A percentile compares a stretch with the other conserved stretches of the same genome.
Evolutionary conservation across 495 filamentous ascomycete species (phyloP).

Genomic region (Trichoderma gamsii): DNA sequence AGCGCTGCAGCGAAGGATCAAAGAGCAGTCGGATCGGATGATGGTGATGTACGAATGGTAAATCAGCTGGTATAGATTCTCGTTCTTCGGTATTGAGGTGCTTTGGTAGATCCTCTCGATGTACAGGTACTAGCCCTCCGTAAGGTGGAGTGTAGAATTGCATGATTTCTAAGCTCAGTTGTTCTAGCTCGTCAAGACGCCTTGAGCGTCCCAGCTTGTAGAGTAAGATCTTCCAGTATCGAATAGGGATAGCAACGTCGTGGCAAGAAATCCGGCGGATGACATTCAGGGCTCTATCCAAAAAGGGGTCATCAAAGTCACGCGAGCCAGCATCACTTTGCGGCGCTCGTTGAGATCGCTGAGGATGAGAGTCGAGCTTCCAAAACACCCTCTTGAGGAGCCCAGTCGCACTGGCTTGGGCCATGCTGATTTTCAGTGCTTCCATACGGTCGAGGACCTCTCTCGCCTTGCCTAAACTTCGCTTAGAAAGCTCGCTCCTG

Average conservation of each 20-base stretch:
- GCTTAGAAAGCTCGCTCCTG: conserved; percentile 18
- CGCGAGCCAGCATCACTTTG: not conserved
- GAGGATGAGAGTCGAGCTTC: conserved; percentile 21
- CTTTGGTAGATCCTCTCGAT: conserved; percentile 27
- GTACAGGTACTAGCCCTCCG: conserved; percentile 27
- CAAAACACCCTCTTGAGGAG: conserved; percentile 23
- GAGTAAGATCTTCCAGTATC: conserved; percentile 26
- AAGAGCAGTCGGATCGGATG: conserved; percentile 33
- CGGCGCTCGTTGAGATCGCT: not conserved
- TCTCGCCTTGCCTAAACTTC: conserved; percentile 20
- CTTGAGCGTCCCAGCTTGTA: conserved; percentile 27
- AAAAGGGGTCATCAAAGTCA: not conserved
- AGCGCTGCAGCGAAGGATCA: conserved; percentile 22
- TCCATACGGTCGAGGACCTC: conserved; percentile 30
- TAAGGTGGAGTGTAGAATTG: conserved; percentile 20
- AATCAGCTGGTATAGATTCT: conserved; percentile 27
- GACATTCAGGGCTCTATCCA: conserved; percentile 11
- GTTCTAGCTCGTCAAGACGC: conserved; percentile 27
- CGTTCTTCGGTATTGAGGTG: conserved; percentile 19
- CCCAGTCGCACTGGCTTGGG: conserved; percentile 19
- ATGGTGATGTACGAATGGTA: conserved; percentile 16
- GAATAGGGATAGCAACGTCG: conserved; percentile 15
- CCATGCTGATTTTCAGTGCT: conserved; percentile 22
- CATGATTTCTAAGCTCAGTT: conserved; percentile 25
- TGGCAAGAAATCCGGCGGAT: conserved; percentile 13